Evolutionary conservation across 441 rosid species (phyloP).

Genomic region (Gossypium gossypioides): DNA sequence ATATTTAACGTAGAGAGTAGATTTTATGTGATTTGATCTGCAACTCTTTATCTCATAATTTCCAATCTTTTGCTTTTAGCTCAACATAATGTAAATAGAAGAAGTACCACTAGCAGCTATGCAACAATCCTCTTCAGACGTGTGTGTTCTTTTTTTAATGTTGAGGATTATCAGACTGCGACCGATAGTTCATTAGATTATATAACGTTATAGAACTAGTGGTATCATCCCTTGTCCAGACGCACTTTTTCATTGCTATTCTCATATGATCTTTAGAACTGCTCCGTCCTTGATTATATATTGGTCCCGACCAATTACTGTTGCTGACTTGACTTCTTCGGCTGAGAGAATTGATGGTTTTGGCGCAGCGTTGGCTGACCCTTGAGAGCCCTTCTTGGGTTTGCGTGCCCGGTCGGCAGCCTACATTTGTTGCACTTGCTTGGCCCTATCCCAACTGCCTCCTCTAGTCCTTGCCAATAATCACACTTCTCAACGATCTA

Average conservation of each 20-base stretch:
- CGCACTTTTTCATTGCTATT: too few species aligned
- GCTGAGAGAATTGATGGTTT: background rate
- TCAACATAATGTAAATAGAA: background rate
- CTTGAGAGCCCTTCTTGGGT: background rate
- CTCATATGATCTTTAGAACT: background rate
- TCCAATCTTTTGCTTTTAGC: background rate
- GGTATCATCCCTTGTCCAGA: background rate
- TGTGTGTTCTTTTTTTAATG: too few species aligned
- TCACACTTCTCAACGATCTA: background rate
- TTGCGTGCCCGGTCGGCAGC: background rate
- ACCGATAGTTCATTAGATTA: too few species aligned
- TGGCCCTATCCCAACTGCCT: background rate
- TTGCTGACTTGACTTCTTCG: background rate
- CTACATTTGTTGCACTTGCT: background rate
- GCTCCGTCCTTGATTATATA: background rate
- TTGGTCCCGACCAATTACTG: background rate
- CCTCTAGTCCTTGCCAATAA: background rate
- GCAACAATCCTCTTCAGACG: too few species aligned
- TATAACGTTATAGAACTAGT: background rate
- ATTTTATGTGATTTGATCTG: background rate
- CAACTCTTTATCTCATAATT: background rate
- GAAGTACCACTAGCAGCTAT: too few species aligned
- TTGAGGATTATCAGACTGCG: too few species aligned
- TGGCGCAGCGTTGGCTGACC: background rate
- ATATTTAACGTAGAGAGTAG: background rate